These are phyloP conservation scores for Eragrostis curvula DNA, from an alignment of 176 grass and related monocot genomes.

Conservation along the genomic window DNA sequence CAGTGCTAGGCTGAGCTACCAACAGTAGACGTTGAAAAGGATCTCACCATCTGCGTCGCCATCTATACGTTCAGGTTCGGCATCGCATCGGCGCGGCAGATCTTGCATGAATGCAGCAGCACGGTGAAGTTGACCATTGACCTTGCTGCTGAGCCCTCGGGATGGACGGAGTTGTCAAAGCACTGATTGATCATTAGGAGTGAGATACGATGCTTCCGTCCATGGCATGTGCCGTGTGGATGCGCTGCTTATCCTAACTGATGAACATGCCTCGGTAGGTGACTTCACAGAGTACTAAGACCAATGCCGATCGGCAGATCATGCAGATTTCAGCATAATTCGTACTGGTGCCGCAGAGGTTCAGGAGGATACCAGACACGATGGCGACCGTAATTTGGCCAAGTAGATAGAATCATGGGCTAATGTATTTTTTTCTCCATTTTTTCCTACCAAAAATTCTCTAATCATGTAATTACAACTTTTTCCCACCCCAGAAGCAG, in stretches of 20 bases:
- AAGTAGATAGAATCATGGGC: not conserved
- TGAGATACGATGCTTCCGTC: not conserved
- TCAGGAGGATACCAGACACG: not conserved
- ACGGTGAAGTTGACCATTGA: not conserved
- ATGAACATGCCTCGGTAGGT: not conserved
- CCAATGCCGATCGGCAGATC: not conserved
- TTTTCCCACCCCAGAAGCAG: constrained; percentile 3
- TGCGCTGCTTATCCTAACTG: constrained; percentile 20
- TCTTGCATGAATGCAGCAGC: not conserved
- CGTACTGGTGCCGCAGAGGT: not conserved
- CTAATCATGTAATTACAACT: constrained; percentile 31
- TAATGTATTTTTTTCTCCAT: not conserved
- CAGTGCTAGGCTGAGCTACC: not conserved
- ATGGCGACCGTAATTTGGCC: not conserved
- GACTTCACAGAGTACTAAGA: not conserved
- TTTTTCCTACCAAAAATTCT: constrained; percentile 35
- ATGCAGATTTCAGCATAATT: not conserved
- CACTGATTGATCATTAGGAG: not conserved
- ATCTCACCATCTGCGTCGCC: not conserved
- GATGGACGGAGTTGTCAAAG: not conserved
- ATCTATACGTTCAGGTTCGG: not conserved
- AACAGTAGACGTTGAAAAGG: constrained; percentile 13
- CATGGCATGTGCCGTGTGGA: constrained; percentile 1
- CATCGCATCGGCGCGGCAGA: not conserved
- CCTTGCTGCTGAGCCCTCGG: too few species aligned